phyloP scores from a whole-genome alignment of 2,329 filamentous ascomycete species.

The Penicillium crustosum region DNA sequence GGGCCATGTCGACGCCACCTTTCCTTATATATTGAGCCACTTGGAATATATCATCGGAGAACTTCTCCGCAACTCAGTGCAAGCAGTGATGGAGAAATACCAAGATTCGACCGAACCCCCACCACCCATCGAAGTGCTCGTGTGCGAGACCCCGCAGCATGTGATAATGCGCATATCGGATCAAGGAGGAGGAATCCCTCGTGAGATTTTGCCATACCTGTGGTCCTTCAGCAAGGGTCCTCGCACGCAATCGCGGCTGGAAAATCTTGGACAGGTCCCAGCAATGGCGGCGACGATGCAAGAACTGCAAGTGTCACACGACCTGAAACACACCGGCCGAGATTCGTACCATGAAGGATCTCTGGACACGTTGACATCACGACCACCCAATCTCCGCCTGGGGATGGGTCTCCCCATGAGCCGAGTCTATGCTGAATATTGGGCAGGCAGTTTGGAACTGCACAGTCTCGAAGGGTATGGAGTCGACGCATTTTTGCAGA shows the following conservation, averaged over 20 bases:
- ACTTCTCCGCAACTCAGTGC: constrained; percentile 89
- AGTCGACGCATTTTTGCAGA: constrained; percentile 92
- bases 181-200: constrained; percentile 86
- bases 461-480: constrained; percentile 95
- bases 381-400: constrained; percentile 81
- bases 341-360: constrained; percentile 59
- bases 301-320: constrained; percentile 62
- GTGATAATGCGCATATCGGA: constrained; percentile 96
- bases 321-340: constrained; percentile 33
- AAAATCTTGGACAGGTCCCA: constrained; percentile 83
- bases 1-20: constrained; percentile 84
- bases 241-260: constrained; percentile 70
- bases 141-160: constrained; percentile 91
- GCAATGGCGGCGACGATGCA: constrained; percentile 92
- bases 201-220: constrained; percentile 79
- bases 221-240: constrained; percentile 98
- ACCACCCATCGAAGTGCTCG: constrained; percentile 86
- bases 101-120: constrained; percentile 52
- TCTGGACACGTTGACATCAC: constrained; percentile 73
- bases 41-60: constrained; percentile 97
- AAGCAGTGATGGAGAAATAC: constrained; percentile 80
- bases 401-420: constrained; percentile 94
- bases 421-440: constrained; percentile 94
- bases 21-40: constrained; percentile 94
- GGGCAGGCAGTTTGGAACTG: constrained; percentile 87